Evolutionary conservation across 1,284 basidiomycete species (phyloP), one percentile per base, ranked within the genome.

Genomic region (Termitomyces sp.): DNA sequence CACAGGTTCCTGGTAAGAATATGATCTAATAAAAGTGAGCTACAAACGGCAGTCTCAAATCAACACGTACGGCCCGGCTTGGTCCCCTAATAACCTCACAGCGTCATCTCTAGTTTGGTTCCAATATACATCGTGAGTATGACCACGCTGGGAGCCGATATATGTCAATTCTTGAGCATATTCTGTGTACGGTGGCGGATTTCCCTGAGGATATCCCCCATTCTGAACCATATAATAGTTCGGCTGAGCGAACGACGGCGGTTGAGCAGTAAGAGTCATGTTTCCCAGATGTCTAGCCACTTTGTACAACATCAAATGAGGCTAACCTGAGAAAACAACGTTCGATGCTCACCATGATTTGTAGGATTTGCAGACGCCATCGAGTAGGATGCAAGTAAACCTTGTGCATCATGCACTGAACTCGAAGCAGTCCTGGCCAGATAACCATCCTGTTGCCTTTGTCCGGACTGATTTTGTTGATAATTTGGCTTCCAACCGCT

Each of bases 291-390:
- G 87, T 36, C 83, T 74, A 19, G 84, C 76, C 41, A 84, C 88
- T 90, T 59, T 52, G 12, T 28, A 9, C 52, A 12, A 43, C 15
- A 36, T 50, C 43, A 57, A 54, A 50, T 51, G 46, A 55, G 52
- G 52, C 50, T 50, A 56, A 5, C 13, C 2, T 33, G 51, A 21
- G 26, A 52, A 49, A 48, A 55, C 53, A 54, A 49, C 52, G 21
- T 24, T 19, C 21, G 52, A 42, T 36, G 60, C 71, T 58, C 62
- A 86, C 88, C 83, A 63, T 89, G 86, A 42, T 79, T 75, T 6
- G 85, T 77, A 26, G 87, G 85, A 3, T 82, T 86, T 39, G 82
- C 82, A 55, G 85, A 87, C 36, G 83, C 83, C 61, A 84, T 76
- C 17, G 88, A 84, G 65, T 88, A 89, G 33, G 76, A 73, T 7